Conservation (phyloP, 2,329 filamentous ascomycete species). For the Emydomyces testavorans region DNA sequence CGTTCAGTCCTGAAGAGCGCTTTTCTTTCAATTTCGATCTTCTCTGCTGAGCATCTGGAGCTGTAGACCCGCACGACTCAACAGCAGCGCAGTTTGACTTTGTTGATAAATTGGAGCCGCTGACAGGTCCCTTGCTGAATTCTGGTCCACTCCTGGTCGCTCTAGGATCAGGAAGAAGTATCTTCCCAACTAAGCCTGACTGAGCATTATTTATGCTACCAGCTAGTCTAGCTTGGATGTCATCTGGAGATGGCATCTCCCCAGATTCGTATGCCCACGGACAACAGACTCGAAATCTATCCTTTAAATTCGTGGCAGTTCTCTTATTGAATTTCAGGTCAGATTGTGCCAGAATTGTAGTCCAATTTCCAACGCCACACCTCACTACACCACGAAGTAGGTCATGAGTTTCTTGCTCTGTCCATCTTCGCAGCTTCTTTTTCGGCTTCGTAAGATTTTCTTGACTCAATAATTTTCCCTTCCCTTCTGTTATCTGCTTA, state of each 20-base stretch:
- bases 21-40: background rate
- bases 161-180: slow-evolving; percentile 19
- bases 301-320: slow-evolving; percentile 53
- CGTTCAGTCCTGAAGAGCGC: slow-evolving; percentile 15
- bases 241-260: slow-evolving; percentile 28
- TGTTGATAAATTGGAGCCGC: background rate
- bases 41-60: background rate
- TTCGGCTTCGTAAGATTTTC: slow-evolving; percentile 31
- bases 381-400: slow-evolving; percentile 48
- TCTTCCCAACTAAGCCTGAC: slow-evolving; percentile 10
- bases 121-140: slow-evolving; percentile 2
- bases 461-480: background rate
- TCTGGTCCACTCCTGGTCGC: slow-evolving; percentile 15
- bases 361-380: slow-evolving; percentile 55
- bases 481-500: background rate
- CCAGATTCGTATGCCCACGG: slow-evolving; percentile 38
- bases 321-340: slow-evolving; percentile 48
- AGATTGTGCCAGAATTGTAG: slow-evolving; percentile 46
- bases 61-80: background rate
- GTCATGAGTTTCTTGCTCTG: slow-evolving; percentile 49
- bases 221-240: slow-evolving; percentile 22
- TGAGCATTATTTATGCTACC: slow-evolving; percentile 11
- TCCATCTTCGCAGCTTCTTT: slow-evolving; percentile 46
- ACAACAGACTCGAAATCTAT: slow-evolving; percentile 46
- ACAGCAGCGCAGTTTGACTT: background rate